Evolutionary conservation across 768 basidiomycete genomes (phyloP).

Genomic region (Russula compacta): DNA sequence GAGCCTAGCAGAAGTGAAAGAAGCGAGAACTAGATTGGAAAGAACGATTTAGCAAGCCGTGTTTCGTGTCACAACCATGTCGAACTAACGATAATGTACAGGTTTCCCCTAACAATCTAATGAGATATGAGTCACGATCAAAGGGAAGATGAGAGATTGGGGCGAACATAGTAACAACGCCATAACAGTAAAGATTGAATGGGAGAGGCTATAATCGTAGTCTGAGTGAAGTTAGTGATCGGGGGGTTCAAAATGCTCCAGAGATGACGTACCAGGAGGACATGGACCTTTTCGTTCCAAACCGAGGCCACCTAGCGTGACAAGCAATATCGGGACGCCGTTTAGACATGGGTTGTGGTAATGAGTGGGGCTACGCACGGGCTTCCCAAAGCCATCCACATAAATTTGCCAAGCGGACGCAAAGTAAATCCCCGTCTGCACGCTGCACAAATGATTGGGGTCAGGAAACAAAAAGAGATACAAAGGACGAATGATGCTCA

Average conservation of each 20-base stretch:
- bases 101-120: neutral
- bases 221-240: neutral
- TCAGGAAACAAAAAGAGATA: no score
- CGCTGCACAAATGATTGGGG: neutral
- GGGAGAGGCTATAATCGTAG: neutral
- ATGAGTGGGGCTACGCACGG: neutral
- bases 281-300: neutral
- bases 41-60: neutral
- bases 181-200: neutral
- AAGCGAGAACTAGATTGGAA: neutral
- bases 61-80: neutral
- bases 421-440: neutral
- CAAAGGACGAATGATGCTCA: neutral
- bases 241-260: neutral
- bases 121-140: neutral
- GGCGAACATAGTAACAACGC: neutral
- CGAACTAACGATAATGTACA: constrained; percentile 2
- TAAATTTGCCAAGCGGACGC: neutral
- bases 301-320: neutral
- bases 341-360: neutral
- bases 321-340: neutral
- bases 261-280: neutral
- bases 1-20: neutral
- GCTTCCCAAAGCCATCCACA: neutral
- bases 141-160: neutral